Base-by-base conservation (phyloP, 2,329 filamentous ascomycete genomes). In the Alternaria arborescens region DNA sequence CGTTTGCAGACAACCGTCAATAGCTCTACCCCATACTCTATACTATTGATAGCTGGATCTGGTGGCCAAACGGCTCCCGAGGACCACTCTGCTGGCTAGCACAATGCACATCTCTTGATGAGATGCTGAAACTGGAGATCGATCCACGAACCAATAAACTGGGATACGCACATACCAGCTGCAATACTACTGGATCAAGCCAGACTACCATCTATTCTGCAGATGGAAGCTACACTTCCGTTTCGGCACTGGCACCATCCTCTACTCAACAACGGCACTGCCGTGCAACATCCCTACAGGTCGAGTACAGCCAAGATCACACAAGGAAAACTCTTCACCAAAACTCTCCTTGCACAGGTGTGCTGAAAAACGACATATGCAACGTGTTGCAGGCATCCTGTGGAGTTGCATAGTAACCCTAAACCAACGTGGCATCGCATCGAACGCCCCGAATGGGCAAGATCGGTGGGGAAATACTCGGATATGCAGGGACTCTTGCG, bases 351-450 rank as follows among this genome's bases (percentile, higher is more conserved):
- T 34, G 46, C 26, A 42, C 55, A 46, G 26, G 46, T 32, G 36
- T 47, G 60, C 58, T 65, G 61, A 47, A 58, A 28, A 52, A 42
- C 14, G n/a, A 50, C 28, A 10, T 53, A 43, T 65, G 55, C 53
- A 61, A 55, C 32, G 52, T 53, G 40, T 52, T 58, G 61, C 61
- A 65, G 57, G 50, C 59, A 55, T 55, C 40, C 16, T 52, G 41
- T 60, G 40, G 44, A 43, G 41, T 58, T 20, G 50, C 44, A 55
- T 41, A 51, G 40, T 46, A 61, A 42, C 38, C 47, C 30, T 48
- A 34, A 55, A 41, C 50, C 59, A 64, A 62, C 59, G 61, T 66
- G 59, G 61, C 53, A 65, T 65, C 56, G 62, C 62, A 60, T 65
- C 55, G 43, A 52, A 51, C n/a, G 34, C 46, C 58, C 52, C 24